Evolutionary conservation across 2,329 filamentous ascomycete species (phyloP).

Genomic region (Biscogniauxia marginata): DNA sequence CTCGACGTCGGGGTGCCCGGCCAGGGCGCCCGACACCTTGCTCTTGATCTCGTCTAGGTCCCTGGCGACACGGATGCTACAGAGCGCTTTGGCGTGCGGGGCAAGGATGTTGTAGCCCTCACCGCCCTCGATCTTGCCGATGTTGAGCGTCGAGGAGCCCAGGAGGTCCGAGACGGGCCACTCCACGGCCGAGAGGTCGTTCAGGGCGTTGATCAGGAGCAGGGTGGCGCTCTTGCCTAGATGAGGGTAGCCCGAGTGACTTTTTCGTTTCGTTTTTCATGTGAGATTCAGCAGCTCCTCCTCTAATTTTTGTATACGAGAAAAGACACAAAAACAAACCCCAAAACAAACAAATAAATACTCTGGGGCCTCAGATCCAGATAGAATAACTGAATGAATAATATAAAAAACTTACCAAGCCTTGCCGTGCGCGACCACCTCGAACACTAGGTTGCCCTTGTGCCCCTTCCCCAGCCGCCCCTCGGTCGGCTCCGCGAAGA

Average conservation of each 20-base stretch:
- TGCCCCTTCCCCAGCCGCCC: slow-evolving; percentile 52
- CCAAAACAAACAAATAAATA: no score
- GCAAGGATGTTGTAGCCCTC: slow-evolving; percentile 41
- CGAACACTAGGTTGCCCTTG: slow-evolving; percentile 43
- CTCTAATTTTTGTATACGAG: no score
- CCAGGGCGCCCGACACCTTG: slow-evolving; percentile 33
- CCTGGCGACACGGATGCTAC: slow-evolving; percentile 38
- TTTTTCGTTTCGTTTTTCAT: background rate
- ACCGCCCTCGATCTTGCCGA: slow-evolving; percentile 39
- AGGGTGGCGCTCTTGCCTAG: slow-evolving; percentile 35
- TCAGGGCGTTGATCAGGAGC: slow-evolving; percentile 32
- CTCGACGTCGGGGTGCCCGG: slow-evolving; percentile 32
- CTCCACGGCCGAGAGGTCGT: slow-evolving; percentile 29
- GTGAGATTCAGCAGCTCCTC: background rate
- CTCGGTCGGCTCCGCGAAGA: slow-evolving; percentile 56
- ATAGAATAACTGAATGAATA: no score
- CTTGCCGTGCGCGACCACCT: slow-evolving; percentile 30
- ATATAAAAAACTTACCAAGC: slow-evolving; percentile 26
- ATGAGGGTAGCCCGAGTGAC: slow-evolving; percentile 38
- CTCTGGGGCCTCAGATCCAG: no score
- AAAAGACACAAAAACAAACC: no score
- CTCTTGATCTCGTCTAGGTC: slow-evolving; percentile 35
- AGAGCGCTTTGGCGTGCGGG: slow-evolving; percentile 37
- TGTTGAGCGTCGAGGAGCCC: slow-evolving; percentile 40
- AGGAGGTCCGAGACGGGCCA: slow-evolving; percentile 38